Base-by-base conservation (phyloP, 352 stramenopile species). In the Phytophthora litchii region DNA sequence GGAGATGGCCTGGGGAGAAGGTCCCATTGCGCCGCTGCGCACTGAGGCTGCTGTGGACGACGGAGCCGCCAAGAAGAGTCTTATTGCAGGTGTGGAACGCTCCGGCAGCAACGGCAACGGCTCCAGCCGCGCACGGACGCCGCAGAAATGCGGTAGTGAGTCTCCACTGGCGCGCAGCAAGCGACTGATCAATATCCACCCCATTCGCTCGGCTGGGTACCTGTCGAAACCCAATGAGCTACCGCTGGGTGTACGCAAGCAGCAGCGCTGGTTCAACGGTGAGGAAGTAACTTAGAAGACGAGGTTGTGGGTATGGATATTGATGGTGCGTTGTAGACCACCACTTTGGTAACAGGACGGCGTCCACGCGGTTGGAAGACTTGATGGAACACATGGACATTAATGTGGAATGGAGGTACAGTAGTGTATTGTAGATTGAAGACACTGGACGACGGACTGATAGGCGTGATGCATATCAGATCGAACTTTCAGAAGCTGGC, bases 301-400 rank as follows among this genome's bases (percentile, higher is more conserved):
- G 8, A 36, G n/a, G 19, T 31, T 32, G 25, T 40, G 29, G 16
- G n/a, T 31, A 3, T 8, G n/a, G 23, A 17, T 6, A 38, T 35
- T 67, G 20, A 64, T 29, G 17, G 25, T 19, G 13, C 46, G 13
- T 35, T 51, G 13, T 20, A 93, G 86, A 94, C 54, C 82, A 94
- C 43, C 86, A 94, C 48, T 90, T 94, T 60, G 86, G 83, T 37
- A 92, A 94, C 64, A 75, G 80, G 51, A 70, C 72, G 9, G 83
- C 81, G 7, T 85, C 83, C 3, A 90, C 81, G 16, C 65, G 79
- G 19, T 53, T 94, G 23, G 86, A 94, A 43, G 86, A 94, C 46
- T 66, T 94, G 35, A 91, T 94, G 86, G 81, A 94, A 60, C 86
- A 94, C 76, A 91, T 94, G 83, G 73, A 78, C 25, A 86, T 94